Conservation (phyloP, 768 basidiomycete genomes). For the Boletus edulis region DNA sequence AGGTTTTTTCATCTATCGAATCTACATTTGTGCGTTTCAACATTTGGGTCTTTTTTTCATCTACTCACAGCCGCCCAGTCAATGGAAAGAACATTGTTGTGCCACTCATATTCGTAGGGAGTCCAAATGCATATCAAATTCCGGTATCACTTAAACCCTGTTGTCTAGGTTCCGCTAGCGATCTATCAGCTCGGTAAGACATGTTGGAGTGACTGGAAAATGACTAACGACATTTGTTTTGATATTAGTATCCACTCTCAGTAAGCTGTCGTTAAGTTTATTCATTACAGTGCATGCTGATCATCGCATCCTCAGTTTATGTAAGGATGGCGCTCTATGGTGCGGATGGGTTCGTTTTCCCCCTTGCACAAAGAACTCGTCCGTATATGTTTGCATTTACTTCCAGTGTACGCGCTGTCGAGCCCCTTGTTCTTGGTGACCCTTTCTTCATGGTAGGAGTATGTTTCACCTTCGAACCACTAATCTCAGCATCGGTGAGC, state of each 20-base stretch:
- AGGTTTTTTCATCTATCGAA: slow-evolving; percentile 11
- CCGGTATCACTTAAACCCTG: neutral
- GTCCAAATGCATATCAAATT: neutral
- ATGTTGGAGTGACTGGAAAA: neutral
- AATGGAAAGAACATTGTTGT: neutral
- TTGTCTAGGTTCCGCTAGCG: neutral
- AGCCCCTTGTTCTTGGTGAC: neutral
- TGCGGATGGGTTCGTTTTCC: slow-evolving; percentile 4
- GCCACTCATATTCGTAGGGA: slow-evolving; percentile 13
- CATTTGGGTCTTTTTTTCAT: too few species aligned
- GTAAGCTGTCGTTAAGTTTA: neutral
- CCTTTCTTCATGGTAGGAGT: neutral
- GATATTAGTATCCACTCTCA: neutral
- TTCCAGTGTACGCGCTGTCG: neutral
- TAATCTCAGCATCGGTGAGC: neutral
- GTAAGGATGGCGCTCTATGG: neutral
- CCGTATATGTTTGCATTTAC: neutral
- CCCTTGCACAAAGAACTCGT: neutral
- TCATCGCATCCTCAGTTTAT: slow-evolving; percentile 1
- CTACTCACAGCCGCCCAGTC: slow-evolving; percentile 4
- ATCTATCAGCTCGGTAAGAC: slow-evolving; percentile 10
- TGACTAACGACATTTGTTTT: neutral
- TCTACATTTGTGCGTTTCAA: slow-evolving; percentile 6
- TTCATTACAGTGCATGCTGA: neutral
- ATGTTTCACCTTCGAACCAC: neutral